Evolutionary conservation across 2,329 filamentous ascomycete genomes (phyloP).

Genomic region (Talaromyces sp.): DNA sequence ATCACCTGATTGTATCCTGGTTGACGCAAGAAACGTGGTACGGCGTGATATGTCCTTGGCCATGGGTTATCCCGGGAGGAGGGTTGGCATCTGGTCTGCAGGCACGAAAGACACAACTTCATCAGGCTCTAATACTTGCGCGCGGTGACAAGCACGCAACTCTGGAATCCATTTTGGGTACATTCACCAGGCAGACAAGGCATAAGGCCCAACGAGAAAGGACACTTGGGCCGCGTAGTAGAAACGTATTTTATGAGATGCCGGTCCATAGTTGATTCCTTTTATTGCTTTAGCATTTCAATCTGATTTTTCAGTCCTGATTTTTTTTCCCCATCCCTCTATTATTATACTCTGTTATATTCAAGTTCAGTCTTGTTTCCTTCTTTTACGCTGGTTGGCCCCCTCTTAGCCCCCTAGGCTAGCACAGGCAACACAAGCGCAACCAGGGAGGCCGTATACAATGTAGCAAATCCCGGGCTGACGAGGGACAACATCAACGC

Average conservation of each 20-base stretch:
- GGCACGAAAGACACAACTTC: background rate
- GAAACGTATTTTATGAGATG: background rate
- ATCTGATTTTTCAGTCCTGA: background rate
- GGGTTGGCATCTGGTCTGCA: constrained; percentile 18
- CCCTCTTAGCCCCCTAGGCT: background rate
- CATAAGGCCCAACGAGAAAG: background rate
- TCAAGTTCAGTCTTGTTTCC: background rate
- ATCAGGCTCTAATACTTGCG: background rate
- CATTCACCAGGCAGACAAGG: background rate
- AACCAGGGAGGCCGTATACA: constrained; percentile 7
- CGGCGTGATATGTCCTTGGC: constrained; percentile 24
- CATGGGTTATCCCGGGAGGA: constrained; percentile 19
- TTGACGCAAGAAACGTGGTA: constrained; percentile 30
- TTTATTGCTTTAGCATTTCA: background rate
- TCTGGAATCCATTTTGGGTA: too few species aligned
- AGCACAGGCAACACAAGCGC: constrained; percentile 8
- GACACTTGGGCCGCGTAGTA: background rate
- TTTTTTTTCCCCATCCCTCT: background rate
- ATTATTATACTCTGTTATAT: background rate
- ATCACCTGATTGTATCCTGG: constrained; percentile 19
- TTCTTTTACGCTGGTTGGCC: background rate
- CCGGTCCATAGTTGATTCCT: background rate
- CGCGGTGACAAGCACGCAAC: too few species aligned
- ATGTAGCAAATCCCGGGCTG: constrained; percentile 11
- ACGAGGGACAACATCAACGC: constrained; percentile 9